A percentile compares a stretch with the other conserved stretches of the same genome.
Evolutionary conservation across 768 basidiomycete genomes (phyloP).

Genomic region (Cystoderma amianthinum): DNA sequence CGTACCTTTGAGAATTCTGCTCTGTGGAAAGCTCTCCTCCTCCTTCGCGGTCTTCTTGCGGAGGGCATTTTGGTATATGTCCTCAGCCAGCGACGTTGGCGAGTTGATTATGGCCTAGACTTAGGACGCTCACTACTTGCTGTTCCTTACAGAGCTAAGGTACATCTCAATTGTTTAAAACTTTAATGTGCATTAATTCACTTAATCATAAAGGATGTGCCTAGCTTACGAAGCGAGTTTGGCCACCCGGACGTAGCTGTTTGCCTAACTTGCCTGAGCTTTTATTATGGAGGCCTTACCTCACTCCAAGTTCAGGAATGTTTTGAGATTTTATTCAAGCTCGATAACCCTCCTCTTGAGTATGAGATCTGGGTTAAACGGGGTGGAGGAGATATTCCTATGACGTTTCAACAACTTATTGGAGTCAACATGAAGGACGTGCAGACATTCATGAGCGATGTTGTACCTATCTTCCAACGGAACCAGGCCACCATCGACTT

Average conservation of each 20-base stretch:
- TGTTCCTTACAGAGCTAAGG: no score
- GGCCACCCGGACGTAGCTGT: no score
- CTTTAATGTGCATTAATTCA: constrained; percentile 37
- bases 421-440: constrained; percentile 34
- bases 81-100: constrained; percentile 33
- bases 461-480: constrained; percentile 26
- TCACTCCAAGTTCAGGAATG: constrained; percentile 25
- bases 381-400: constrained; percentile 18
- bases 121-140: no score
- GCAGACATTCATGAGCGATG: background rate
- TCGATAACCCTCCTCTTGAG: constrained; percentile 31
- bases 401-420: constrained; percentile 17
- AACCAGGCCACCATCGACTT: constrained; percentile 38
- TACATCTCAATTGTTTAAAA: no score
- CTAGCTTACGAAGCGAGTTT: no score
- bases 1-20: constrained; percentile 8
- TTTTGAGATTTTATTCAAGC: constrained; percentile 29
- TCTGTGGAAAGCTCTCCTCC: constrained; percentile 29
- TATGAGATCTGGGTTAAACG: constrained; percentile 39
- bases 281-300: constrained; percentile 40
- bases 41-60: constrained; percentile 37
- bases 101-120: constrained; percentile 47
- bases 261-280: no score
- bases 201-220: constrained; percentile 38
- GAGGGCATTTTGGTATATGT: constrained; percentile 30